Evolutionary conservation across 768 basidiomycete species (phyloP).

Genomic region (Amanita molliuscula): DNA sequence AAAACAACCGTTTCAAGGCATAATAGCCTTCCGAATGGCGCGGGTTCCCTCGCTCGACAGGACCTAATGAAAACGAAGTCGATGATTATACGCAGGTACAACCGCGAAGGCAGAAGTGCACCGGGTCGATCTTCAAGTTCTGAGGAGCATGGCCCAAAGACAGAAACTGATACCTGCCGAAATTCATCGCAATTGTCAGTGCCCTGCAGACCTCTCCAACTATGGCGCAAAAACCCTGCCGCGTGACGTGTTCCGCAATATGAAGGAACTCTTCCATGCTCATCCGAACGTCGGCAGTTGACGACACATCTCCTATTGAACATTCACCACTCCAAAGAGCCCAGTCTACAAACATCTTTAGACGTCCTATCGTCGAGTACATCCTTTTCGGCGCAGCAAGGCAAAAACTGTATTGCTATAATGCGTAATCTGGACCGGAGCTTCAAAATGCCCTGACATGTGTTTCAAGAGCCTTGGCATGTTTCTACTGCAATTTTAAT

Average conservation of each 20-base stretch:
- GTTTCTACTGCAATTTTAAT: neutral
- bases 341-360: neutral
- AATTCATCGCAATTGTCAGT: neutral
- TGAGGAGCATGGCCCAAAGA: neutral
- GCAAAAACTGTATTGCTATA: neutral
- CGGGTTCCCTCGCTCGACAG: neutral
- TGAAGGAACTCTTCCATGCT: constrained; percentile 48
- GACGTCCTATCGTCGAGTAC: neutral
- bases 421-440: neutral
- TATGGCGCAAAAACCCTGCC: neutral
- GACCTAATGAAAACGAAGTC: constrained; percentile 2
- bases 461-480: too few species aligned
- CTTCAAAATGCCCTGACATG: neutral
- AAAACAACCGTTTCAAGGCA: constrained; percentile 58
- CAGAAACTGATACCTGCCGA: neutral
- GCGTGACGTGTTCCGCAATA: constrained; percentile 50
- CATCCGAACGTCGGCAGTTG: constrained; percentile 31
- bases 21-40: constrained; percentile 29
- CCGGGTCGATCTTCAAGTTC: neutral
- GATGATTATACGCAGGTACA: constrained; percentile 10
- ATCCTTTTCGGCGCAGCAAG: neutral
- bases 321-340: constrained; percentile 6
- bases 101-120: neutral
- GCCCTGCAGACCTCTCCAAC: neutral
- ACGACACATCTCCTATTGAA: constrained; percentile 14